Evolutionary conservation across 2,329 filamentous ascomycete genomes (phyloP), one percentile per base, ranked within the genome.

Genomic region (Dothidotthia symphoricarpi): DNA sequence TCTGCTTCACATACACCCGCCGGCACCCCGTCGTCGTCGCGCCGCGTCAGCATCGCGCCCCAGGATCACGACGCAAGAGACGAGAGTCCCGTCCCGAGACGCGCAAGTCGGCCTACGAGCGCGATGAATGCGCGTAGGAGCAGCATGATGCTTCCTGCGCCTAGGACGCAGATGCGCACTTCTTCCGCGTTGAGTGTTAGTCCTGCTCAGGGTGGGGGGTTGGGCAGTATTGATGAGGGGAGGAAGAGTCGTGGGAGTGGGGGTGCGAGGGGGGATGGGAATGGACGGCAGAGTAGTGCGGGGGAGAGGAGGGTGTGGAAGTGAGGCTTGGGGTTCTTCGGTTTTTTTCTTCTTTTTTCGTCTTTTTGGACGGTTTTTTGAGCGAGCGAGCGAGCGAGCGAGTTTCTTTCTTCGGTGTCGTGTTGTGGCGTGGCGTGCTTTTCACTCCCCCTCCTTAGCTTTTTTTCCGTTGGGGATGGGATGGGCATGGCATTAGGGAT

Each of bases 81-180:
- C 17, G 60, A 59, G 13, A 64, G 61, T 15, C 63, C 63, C 3
- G 47, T 52, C 10, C 46, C 51, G 10, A 56, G 55, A 24, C 59
- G 56, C 16, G 46, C 51, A 28, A 39, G 51, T 11, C 53, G 60
- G 8, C 55, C 62, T 22, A 36, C 56, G 4, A 66, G 63, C 36
- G 55, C 53, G 4, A 43, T 61, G 47, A 59, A 52, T 28, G 58
- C 45, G 29, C 62, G 61, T 11, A 56, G 62, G 24, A 51, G 32
- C 19, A 63, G 60, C 31, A 43, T 64, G 15, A 43, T 64, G 15
- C 49, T 65, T 10, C 56, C 56, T 16, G 49, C 49, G 13, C 54
- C 59, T 5, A 64, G 58, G 25, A 46, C 55, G 29, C 57, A 55
- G 26, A 57, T 53, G 7, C 29, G 46, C 8, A 60, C 56, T 24